phyloP scores from a whole-genome alignment of 345 rosid species.

The Odontarrhena argentea region DNA sequence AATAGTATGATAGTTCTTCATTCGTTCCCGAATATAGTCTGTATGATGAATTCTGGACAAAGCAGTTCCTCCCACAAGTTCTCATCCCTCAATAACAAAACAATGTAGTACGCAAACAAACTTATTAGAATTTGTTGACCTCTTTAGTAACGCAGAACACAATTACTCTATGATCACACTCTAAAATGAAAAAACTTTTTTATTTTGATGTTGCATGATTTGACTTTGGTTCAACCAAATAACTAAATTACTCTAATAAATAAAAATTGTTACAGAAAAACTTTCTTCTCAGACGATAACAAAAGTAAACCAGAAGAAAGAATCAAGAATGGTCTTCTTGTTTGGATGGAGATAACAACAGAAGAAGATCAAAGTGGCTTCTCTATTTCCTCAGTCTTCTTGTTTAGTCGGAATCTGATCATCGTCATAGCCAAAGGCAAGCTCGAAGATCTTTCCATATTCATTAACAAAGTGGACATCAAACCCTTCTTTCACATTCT shows the following conservation, averaged over 20 bases:
- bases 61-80: too few relatives aligned
- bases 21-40: constrained; percentile 6
- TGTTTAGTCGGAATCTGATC: constrained; percentile 13
- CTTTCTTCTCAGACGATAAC: background rate
- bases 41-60: background rate
- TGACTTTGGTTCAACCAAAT: constrained; percentile 24
- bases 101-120: too few relatives aligned
- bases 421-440: constrained; percentile 60
- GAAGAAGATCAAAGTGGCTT: constrained; percentile 16
- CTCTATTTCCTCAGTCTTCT: constrained; percentile 10
- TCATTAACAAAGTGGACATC: constrained; percentile 91
- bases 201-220: constrained; percentile 22
- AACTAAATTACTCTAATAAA: constrained; percentile 18
- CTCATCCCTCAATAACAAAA: too few relatives aligned
- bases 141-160: too few relatives aligned
- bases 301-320: background rate
- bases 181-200: too few relatives aligned
- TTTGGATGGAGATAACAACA: constrained; percentile 22
- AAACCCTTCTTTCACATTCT: constrained; percentile 87
- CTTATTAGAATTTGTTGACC: too few relatives aligned
- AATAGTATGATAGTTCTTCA: constrained; percentile 28
- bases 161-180: too few relatives aligned
- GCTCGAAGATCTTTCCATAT: constrained; percentile 60
- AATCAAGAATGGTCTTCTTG: constrained; percentile 30
- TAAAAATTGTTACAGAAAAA: constrained; percentile 11